Evolutionary conservation across 257 asterid genomes (phyloP), one percentile per base, ranked within the genome.

Genomic region (Paraleonurus japonicus): DNA sequence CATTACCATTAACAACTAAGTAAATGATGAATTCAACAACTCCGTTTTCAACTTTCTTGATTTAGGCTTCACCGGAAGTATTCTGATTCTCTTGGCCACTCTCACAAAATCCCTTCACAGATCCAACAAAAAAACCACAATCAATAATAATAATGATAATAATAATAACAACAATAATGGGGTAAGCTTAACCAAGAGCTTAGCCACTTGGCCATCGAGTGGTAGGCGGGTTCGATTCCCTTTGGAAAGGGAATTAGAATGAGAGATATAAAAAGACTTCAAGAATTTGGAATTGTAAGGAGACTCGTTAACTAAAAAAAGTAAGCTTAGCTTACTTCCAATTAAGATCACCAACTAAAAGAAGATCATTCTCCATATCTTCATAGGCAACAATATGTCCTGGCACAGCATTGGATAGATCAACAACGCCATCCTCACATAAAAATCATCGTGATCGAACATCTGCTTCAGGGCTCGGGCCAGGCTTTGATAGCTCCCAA

Each of bases 301-400:
- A n/a, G n/a, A n/a, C n/a, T n/a, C n/a, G n/a, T n/a, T n/a, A n/a
- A n/a, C n/a, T n/a, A n/a, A n/a, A n/a, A n/a, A n/a, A n/a, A n/a
- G n/a, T n/a, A n/a, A n/a, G n/a, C n/a, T n/a, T n/a, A n/a, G n/a
- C 87, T 85, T 78, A 87, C 96, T 84, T 85, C 96, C 96, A 89
- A 24, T 83, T 83, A n/a, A 89, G 92, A 76, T 89, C 96, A 67
- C 96, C 95, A 47, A 80, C 95, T 48, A 90, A 86, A 50, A 90
- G 96, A 32, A 90, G 95, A 83, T 90, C 96, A 78, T 86, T 86
- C 70, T 90, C 95, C 84, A 86, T 88, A 66, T 90, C 96, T 67
- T 90, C 93, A 50, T 90, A 90, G 16, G 96, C 96, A 75, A 90
- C 80, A 22, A 88, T 78, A 69, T 88, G 84, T 32, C 95, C 96